Evolutionary conservation across 352 stramenopile genomes (phyloP).

Genomic region (Aphanomyces astaci): DNA sequence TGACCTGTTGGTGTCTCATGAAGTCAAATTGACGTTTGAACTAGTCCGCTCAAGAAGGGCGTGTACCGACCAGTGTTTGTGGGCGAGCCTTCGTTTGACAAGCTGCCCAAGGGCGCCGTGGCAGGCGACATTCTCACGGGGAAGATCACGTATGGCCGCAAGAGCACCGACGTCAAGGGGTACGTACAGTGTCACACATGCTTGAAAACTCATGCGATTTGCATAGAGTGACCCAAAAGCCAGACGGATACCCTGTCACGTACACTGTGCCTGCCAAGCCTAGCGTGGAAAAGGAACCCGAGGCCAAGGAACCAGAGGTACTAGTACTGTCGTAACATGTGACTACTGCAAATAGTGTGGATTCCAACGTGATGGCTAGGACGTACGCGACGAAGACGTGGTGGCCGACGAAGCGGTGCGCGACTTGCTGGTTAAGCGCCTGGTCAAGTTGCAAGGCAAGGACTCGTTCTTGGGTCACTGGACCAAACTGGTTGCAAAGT

Average conservation of each 20-base stretch:
- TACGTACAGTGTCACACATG: too few species aligned
- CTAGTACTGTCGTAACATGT: not conserved
- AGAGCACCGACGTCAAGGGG: constrained; percentile 55
- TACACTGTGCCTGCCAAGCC: constrained; percentile 65
- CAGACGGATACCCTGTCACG: constrained; percentile 57
- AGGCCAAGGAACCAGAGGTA: constrained; percentile 29
- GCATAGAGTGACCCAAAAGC: constrained; percentile 22
- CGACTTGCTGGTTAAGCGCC: constrained; percentile 52
- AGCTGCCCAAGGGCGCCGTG: constrained; percentile 45
- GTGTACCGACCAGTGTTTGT: constrained; percentile 52
- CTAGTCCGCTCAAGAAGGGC: constrained; percentile 37
- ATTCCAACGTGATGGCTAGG: too few species aligned
- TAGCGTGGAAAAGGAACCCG: constrained; percentile 44
- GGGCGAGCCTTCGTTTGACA: constrained; percentile 55
- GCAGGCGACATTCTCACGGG: constrained; percentile 59
- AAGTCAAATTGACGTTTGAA: not conserved
- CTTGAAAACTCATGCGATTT: not conserved
- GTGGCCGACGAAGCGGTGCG: constrained; percentile 64
- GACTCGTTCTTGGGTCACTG: constrained; percentile 46
- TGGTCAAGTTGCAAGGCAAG: constrained; percentile 64
- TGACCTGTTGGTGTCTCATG: not conserved
- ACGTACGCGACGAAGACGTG: constrained; percentile 44
- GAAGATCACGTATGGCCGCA: constrained; percentile 67
- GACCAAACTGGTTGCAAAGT: constrained; percentile 34
- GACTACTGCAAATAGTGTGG: too few species aligned